phyloP scores from a whole-genome alignment of 1,139 yeast species.

The Arxiozyma bovina region DNA sequence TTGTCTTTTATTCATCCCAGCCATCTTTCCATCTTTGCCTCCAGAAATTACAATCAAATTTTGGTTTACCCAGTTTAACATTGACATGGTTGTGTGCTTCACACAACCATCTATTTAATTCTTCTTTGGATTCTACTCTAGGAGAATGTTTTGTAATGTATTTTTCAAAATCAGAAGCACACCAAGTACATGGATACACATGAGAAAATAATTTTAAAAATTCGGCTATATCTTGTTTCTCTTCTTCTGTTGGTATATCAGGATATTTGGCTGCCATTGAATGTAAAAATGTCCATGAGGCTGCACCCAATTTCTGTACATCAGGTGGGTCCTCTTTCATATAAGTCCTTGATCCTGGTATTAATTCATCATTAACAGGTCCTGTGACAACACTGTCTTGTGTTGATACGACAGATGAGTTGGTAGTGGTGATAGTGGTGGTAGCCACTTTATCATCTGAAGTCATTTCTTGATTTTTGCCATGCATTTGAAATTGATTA shows the following conservation, averaged over 20 bases:
- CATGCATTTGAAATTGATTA: background rate
- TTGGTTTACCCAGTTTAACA: slow-evolving; percentile 70
- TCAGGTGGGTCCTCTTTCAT: slow-evolving; percentile 75
- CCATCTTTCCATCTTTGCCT: slow-evolving; percentile 85
- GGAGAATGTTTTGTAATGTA: slow-evolving; percentile 61
- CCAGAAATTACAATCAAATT: slow-evolving; percentile 86
- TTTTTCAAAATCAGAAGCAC: slow-evolving; percentile 75
- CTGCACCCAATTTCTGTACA: slow-evolving; percentile 67
- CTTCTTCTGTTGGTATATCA: slow-evolving; percentile 46
- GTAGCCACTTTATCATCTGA: background rate
- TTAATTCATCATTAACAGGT: slow-evolving; percentile 5
- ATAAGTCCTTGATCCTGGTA: slow-evolving; percentile 26
- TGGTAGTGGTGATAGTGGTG: background rate
- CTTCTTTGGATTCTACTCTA: slow-evolving; percentile 63
- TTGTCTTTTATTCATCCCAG: slow-evolving; percentile 36
- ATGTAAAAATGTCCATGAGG: slow-evolving; percentile 91
- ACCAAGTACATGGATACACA: slow-evolving; percentile 90
- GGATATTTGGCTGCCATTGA: slow-evolving; percentile 90
- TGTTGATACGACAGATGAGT: background rate
- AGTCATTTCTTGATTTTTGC: background rate
- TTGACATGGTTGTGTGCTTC: slow-evolving; percentile 93
- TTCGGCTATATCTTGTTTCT: slow-evolving; percentile 64
- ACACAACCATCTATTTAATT: slow-evolving; percentile 85
- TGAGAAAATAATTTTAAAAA: slow-evolving; percentile 67
- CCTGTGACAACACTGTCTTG: background rate